Conservation (phyloP, 768 basidiomycete genomes). For the Auriscalpium vulgare region DNA sequence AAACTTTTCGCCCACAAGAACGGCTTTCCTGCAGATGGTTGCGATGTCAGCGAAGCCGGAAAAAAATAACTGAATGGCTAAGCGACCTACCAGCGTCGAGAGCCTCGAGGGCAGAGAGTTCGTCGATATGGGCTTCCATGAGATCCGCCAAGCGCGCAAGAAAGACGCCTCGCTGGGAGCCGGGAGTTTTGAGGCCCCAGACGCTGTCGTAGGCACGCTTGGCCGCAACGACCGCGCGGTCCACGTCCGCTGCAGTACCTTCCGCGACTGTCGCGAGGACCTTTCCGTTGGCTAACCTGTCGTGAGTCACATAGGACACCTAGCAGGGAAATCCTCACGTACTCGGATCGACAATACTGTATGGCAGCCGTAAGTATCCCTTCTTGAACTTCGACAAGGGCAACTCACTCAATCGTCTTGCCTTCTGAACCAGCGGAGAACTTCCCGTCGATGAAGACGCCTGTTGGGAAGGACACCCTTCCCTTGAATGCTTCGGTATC, state of each 20-base stretch:
- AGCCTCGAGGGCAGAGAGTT: constrained; percentile 66
- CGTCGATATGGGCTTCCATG: constrained; percentile 53
- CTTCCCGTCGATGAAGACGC: constrained; percentile 2
- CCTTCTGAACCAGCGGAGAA: neutral
- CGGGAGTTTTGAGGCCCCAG: constrained; percentile 66
- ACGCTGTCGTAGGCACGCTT: constrained; percentile 51
- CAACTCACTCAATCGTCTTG: constrained; percentile 1
- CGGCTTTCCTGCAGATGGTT: constrained; percentile 32
- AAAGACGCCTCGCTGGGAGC: constrained; percentile 43
- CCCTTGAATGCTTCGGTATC: neutral
- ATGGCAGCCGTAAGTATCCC: neutral
- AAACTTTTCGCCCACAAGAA: constrained; percentile 36
- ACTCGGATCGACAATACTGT: constrained; percentile 55
- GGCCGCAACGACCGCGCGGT: constrained; percentile 64
- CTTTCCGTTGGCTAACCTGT: constrained; percentile 41
- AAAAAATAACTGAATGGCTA: neutral
- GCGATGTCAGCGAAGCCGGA: neutral
- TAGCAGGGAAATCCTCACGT: neutral
- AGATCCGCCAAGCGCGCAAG: constrained; percentile 57
- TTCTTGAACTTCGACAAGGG: neutral
- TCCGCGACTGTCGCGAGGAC: constrained; percentile 48
- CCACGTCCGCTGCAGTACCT: constrained; percentile 64
- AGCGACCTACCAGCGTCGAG: constrained; percentile 43
- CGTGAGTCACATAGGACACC: too few relatives aligned
- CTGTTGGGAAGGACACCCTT: constrained; percentile 1